Evolutionary conservation across 306 rosid species (phyloP).

Genomic region (Hippophae tibetana): DNA sequence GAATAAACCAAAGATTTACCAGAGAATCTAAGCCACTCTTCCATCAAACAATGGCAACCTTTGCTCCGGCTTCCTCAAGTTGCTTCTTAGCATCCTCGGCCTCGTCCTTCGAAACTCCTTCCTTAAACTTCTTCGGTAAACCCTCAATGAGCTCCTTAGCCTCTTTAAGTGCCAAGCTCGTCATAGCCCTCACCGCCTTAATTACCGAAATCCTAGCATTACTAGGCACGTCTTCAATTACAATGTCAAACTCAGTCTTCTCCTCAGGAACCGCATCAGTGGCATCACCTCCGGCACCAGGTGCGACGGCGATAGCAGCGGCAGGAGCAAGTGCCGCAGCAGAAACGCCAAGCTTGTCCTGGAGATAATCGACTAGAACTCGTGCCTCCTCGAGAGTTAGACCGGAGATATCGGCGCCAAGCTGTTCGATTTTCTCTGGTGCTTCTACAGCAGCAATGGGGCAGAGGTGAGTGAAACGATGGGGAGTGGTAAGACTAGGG

Average conservation of each 20-base stretch:
- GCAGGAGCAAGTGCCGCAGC: conserved; percentile 78
- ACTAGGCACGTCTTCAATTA: conserved; percentile 83
- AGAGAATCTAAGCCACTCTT: not conserved
- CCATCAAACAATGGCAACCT: conserved; percentile 46
- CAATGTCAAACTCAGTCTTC: conserved; percentile 90
- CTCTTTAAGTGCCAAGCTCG: conserved; percentile 82
- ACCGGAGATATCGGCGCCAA: conserved; percentile 51
- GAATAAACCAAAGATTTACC: conserved; percentile 2
- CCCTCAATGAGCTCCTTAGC: conserved; percentile 92
- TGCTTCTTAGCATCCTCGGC: conserved; percentile 92
- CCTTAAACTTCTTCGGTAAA: conserved; percentile 83
- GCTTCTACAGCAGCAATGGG: conserved; percentile 55
- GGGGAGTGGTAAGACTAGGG: conserved; percentile 18
- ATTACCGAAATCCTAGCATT: conserved; percentile 72
- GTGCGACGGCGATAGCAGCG: conserved; percentile 26
- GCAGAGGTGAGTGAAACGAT: conserved; percentile 43
- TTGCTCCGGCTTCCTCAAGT: conserved; percentile 92
- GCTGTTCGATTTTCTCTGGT: conserved; percentile 52
- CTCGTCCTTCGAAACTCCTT: conserved; percentile 67
- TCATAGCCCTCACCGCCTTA: conserved; percentile 75
- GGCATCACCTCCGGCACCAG: conserved; percentile 23
- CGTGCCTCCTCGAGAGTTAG: conserved; percentile 83
- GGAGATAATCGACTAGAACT: conserved; percentile 69
- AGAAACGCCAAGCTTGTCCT: conserved; percentile 88
- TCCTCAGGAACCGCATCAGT: conserved; percentile 46